These are phyloP conservation scores for Chalara sp. DNA, from an alignment of 2,329 filamentous ascomycete genomes.

Conservation along the genomic window DNA sequence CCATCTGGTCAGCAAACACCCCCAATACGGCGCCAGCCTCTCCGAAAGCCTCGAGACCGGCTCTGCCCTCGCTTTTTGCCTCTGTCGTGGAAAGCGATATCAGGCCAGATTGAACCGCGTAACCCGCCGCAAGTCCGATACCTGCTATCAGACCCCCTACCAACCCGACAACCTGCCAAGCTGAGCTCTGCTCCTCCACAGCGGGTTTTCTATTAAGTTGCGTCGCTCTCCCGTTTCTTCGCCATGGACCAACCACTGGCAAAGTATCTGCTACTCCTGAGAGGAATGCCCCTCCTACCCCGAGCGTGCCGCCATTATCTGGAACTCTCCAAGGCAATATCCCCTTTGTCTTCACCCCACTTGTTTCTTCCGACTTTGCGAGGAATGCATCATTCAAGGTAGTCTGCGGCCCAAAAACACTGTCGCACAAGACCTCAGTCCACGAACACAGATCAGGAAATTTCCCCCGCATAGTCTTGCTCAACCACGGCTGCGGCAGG, in stretches of 20 bases:
- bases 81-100: slow-evolving; percentile 15
- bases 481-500: slow-evolving; percentile 56
- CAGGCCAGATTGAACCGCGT: slow-evolving; percentile 26
- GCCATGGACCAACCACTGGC: slow-evolving; percentile 21
- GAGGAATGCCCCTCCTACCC: slow-evolving; percentile 21
- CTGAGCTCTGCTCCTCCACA: slow-evolving; percentile 12
- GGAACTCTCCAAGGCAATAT: slow-evolving; percentile 25
- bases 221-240: slow-evolving; percentile 21
- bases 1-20: slow-evolving; percentile 17
- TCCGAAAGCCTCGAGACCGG: slow-evolving; percentile 15
- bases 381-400: slow-evolving; percentile 20
- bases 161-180: slow-evolving; percentile 16
- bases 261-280: slow-evolving; percentile 22
- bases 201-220: slow-evolving; percentile 17
- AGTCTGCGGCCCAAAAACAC: slow-evolving; percentile 32
- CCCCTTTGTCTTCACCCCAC: slow-evolving; percentile 5
- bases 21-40: slow-evolving; percentile 23
- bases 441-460: slow-evolving; percentile 38
- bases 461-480: slow-evolving; percentile 46
- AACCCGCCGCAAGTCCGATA: slow-evolving; percentile 24
- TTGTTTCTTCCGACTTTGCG: neutral
- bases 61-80: slow-evolving; percentile 7
- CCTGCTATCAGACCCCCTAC: slow-evolving; percentile 22
- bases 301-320: slow-evolving; percentile 19
- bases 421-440: slow-evolving; percentile 31